phyloP scores from a whole-genome alignment of 2,329 filamentous ascomycete genomes.

The Verticillium isaacii region DNA sequence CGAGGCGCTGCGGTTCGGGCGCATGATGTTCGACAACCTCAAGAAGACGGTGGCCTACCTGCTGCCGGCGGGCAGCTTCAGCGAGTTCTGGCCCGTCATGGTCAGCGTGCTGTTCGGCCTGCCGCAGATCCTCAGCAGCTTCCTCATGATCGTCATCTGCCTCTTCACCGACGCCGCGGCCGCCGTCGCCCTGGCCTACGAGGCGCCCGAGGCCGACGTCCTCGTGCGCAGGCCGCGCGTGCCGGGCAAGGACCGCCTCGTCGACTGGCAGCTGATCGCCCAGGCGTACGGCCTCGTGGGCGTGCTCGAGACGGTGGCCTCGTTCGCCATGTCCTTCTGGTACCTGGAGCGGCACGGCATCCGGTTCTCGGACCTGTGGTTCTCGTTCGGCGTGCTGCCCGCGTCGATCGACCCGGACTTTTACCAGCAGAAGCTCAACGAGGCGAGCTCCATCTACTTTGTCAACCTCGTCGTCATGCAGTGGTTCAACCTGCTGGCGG shows the following conservation, averaged over 20 bases:
- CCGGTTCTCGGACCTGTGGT: constrained; percentile 61
- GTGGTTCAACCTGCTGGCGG: constrained; percentile 70
- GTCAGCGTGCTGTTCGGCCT: constrained; percentile 68
- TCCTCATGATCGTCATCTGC: constrained; percentile 67
- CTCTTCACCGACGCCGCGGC: constrained; percentile 75
- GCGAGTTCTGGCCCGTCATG: constrained; percentile 72
- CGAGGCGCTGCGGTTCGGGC: constrained; percentile 74
- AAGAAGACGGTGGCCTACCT: constrained; percentile 76
- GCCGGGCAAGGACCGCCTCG: constrained; percentile 64
- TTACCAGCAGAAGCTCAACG: constrained; percentile 51
- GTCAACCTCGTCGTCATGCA: constrained; percentile 79
- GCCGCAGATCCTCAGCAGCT: constrained; percentile 67
- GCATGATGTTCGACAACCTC: constrained; percentile 84
- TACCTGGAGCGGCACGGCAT: constrained; percentile 60
- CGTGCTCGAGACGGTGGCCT: constrained; percentile 53
- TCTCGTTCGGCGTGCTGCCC: constrained; percentile 56
- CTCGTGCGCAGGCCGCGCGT: constrained; percentile 64
- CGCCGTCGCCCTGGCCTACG: constrained; percentile 70
- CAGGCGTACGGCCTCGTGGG: constrained; percentile 71
- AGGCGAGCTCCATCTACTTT: constrained; percentile 72
- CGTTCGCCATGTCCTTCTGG: constrained; percentile 64
- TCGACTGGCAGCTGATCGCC: constrained; percentile 67
- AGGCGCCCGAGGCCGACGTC: constrained; percentile 72
- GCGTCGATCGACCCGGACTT: constrained; percentile 46
- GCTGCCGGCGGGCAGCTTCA: constrained; percentile 68